Base-by-base conservation (phyloP, 129 eudicot species). In the Oenanthe sinensis region DNA sequence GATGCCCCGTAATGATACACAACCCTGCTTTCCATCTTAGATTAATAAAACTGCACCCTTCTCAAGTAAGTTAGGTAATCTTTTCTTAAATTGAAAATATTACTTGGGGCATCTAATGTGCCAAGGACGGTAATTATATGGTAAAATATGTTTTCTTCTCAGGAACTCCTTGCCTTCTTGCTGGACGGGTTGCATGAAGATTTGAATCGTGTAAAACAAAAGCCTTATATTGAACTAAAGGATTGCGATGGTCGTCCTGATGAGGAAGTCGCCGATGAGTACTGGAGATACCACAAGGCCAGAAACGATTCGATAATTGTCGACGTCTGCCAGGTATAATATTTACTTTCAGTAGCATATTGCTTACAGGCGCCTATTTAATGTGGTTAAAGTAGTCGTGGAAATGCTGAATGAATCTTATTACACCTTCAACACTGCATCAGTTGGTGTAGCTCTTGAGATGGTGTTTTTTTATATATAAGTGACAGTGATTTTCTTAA, bases 101-200 rank as follows among this genome's bases (percentile, higher is more conserved):
- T 12, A 33, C 22, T 13, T 0, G 0, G 30, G 20, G 4, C 37
- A 12, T 28, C 19, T 63, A 63, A 11, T 28, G 16, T 63, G 33
- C 1, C 10, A 62, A 63, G 10, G 10, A 67, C 42, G 43, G 33
- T 14, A 36, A 26, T 43, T 19, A 40, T 63, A 20, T 42, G 50
- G 55, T 43, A 36, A 24, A 8, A 54, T 67, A 17, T 81, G 13
- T 55, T 78, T 50, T 55, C 67, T 74, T 82, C 15, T 81, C 16
- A 96, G 99, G 99, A 96, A 86, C 97, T 96, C 82, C 96, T 96
- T 80, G 99, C 99, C 45, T 96, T 96, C 76, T 85, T 96, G 78
- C 84, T 96, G 81, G 99, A 96, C 79, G 99, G 99, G 76, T 84
- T 96, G 82, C 99, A 96, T 87, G 99, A 96, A 90, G 99, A 96